These are phyloP conservation scores for Quercus tomentella DNA, from an alignment of 331 rosid genomes.

Conservation along the genomic window DNA sequence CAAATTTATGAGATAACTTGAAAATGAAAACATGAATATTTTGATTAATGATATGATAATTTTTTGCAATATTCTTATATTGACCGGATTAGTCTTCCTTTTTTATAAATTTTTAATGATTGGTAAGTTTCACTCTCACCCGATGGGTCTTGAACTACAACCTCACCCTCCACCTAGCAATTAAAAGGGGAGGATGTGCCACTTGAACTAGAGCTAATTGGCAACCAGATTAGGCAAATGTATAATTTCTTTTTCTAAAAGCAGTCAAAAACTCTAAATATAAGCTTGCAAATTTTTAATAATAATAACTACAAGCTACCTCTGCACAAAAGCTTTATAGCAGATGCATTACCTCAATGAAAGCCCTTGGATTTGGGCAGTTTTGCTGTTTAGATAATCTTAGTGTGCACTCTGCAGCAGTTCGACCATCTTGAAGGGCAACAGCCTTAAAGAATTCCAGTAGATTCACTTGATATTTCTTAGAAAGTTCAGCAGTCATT, in stretches of 20 bases:
- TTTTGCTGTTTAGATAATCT: slow-evolving; percentile 62
- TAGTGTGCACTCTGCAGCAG: slow-evolving; percentile 75
- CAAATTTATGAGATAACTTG: neutral
- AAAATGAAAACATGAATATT: neutral
- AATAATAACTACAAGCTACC: neutral
- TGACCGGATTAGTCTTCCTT: too few species aligned
- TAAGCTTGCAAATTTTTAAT: neutral
- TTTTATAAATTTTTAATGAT: too few species aligned
- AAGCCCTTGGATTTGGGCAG: slow-evolving; percentile 75
- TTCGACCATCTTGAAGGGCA: slow-evolving; percentile 60
- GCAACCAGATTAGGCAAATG: neutral
- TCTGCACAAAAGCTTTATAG: neutral
- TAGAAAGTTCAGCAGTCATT: slow-evolving; percentile 79
- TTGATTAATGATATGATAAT: neutral
- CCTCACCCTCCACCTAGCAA: too few species aligned
- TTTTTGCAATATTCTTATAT: neutral
- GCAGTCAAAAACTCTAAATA: neutral
- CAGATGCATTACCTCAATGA: slow-evolving; percentile 49
- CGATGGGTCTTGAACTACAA: too few species aligned
- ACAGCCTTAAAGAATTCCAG: slow-evolving; percentile 73
- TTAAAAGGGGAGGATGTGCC: too few species aligned
- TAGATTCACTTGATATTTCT: slow-evolving; percentile 43
- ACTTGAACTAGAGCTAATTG: too few species aligned
- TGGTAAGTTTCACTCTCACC: too few species aligned
- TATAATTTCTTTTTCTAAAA: neutral